A percentile compares a stretch with the other conserved stretches of the same genome.
These are phyloP conservation scores for Boletus sp. DNA, from an alignment of 1,284 basidiomycete genomes.

Conservation along the genomic window DNA sequence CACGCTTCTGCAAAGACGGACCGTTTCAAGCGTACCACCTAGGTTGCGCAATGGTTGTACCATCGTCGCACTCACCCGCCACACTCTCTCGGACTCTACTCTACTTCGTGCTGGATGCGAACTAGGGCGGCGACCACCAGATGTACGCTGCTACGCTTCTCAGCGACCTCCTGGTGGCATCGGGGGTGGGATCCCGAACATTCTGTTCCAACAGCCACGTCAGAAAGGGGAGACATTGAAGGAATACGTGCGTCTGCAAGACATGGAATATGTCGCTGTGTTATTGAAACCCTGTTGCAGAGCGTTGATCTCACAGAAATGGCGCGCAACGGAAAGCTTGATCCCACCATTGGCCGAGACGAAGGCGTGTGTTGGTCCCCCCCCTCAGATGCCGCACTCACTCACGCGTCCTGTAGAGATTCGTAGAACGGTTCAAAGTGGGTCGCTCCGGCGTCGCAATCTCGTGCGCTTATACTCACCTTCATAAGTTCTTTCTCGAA, in stretches of 20 bases:
- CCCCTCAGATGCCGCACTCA: not conserved
- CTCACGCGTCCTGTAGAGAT: slow-evolving; percentile 63
- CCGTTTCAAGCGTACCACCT: slow-evolving; percentile 22
- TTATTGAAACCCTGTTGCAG: slow-evolving; percentile 40
- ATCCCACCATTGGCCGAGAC: slow-evolving; percentile 89
- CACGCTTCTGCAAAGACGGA: slow-evolving; percentile 6
- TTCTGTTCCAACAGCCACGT: slow-evolving; percentile 57
- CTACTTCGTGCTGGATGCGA: not conserved
- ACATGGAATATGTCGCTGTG: not conserved
- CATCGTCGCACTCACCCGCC: slow-evolving; percentile 15
- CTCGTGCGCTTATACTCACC: not conserved
- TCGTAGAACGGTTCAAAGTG: slow-evolving; percentile 86
- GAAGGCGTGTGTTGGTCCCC: slow-evolving; percentile 54
- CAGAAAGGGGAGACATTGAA: slow-evolving; percentile 84
- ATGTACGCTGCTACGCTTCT: slow-evolving; percentile 33
- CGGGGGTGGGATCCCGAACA: slow-evolving; percentile 53
- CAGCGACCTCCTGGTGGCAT: slow-evolving; percentile 42
- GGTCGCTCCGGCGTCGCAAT: slow-evolving; percentile 31
- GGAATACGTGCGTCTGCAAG: slow-evolving; percentile 66
- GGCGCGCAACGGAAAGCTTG: slow-evolving; percentile 83
- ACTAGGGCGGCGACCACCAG: not conserved
- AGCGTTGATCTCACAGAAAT: slow-evolving; percentile 85
- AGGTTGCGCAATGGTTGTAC: slow-evolving; percentile 24
- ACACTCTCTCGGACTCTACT: not conserved
- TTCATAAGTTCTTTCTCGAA: slow-evolving; percentile 67